phyloP scores from a whole-genome alignment of 2,329 filamentous ascomycete species.

The Cadophora sp. region DNA sequence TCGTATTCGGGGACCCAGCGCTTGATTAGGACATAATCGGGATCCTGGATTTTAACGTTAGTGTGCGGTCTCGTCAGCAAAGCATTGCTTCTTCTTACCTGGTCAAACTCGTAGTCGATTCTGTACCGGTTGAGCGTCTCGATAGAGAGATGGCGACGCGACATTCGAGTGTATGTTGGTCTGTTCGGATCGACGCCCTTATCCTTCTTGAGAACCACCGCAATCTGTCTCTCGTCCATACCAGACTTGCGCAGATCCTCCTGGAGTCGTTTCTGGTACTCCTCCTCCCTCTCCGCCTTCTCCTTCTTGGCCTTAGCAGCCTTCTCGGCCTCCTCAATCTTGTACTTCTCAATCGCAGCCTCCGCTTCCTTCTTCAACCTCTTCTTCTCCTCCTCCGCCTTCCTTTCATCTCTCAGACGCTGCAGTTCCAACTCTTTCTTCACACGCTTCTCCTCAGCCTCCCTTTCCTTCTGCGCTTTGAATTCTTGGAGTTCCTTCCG shows the following conservation, averaged over 20 bases:
- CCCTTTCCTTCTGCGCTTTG: slow-evolving; percentile 42
- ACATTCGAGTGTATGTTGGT: slow-evolving; percentile 69
- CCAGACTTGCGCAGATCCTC: slow-evolving; percentile 65
- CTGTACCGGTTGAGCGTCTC: slow-evolving; percentile 63
- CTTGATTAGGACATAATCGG: slow-evolving; percentile 75
- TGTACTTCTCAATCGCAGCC: slow-evolving; percentile 60
- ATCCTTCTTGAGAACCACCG: slow-evolving; percentile 64
- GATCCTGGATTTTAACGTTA: slow-evolving; percentile 59
- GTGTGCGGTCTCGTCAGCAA: background rate
- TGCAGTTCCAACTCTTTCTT: slow-evolving; percentile 48
- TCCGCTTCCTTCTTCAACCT: slow-evolving; percentile 51
- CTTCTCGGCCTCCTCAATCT: slow-evolving; percentile 44
- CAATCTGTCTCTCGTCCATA: slow-evolving; percentile 63
- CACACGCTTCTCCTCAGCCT: slow-evolving; percentile 50
- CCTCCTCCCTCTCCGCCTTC: slow-evolving; percentile 43
- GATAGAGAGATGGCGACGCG: slow-evolving; percentile 64
- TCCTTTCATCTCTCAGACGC: slow-evolving; percentile 53
- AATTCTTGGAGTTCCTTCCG: slow-evolving; percentile 47
- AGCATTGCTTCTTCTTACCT: slow-evolving; percentile 49
- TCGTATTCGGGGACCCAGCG: slow-evolving; percentile 74
- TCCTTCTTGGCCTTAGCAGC: slow-evolving; percentile 46
- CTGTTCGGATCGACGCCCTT: slow-evolving; percentile 51
- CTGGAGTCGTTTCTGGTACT: slow-evolving; percentile 57
- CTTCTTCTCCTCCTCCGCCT: slow-evolving; percentile 51
- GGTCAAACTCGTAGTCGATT: slow-evolving; percentile 64